Evolutionary conservation across 2,329 filamentous ascomycete species (phyloP), one percentile per base, ranked within the genome.

Genomic region (Cyphellophora attinorum): DNA sequence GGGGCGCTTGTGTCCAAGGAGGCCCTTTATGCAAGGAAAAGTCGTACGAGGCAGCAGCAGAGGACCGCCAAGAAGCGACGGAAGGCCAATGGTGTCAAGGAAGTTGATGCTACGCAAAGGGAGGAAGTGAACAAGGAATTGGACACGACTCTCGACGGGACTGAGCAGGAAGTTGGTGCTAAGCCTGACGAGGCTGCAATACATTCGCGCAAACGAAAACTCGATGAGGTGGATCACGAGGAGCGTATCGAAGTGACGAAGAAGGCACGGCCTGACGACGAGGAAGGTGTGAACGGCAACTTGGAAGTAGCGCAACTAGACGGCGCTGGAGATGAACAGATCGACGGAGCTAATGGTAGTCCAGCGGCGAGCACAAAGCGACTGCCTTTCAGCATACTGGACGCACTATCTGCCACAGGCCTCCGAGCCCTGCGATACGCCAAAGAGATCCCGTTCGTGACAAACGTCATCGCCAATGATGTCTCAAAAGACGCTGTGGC

Each of bases 401-500:
- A 98, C 58, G 91, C 91, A 0, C 71, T 98, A 4, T 98, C 91
- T 6, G 91, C 91, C 1, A 94, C 88, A 3, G 91, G 91, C 15
- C 72, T 98, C 5, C 79, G 91, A 42, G 91, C 91, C 5, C 61
- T 98, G 27, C 81, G 91, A 40, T 98, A 96, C 58, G 84, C 85
- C 1, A 80, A 86, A 48, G 91, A 98, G 54, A 76, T 98, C 16
- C 85, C 91, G 0, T 85, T 88, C 47, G 72, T 77, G 11, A 91
- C 85, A 3, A 76, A 75, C 0, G 70, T 94, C 27, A 89, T 85
- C 5, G 85, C 88, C 19, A 98, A 98, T 57, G 91, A 98, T 52
- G 71, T 96, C 36, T 85, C 85, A 2, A 61, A 71, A 11, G 74
- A 77, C 1, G 88, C 88, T 2, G 80, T 85, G 2, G 70, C 81